Evolutionary conservation across 176 grass and related monocot genomes (phyloP).

Genomic region (Saccharum officinarum): DNA sequence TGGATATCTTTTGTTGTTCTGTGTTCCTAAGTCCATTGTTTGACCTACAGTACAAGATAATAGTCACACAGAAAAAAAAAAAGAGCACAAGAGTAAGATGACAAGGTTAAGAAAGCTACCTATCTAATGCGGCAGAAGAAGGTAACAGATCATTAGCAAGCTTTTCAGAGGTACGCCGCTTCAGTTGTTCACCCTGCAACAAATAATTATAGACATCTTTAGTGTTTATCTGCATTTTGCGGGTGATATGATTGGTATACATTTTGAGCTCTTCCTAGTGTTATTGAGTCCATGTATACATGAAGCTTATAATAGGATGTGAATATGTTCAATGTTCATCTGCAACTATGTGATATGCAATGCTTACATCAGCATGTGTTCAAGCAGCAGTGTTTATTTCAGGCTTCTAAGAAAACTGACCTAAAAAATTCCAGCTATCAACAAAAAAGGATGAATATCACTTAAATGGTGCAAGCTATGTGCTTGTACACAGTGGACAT

Average conservation of each 20-base stretch:
- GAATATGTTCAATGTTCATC: not conserved
- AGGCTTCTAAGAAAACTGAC: not conserved
- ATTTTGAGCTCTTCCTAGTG: not conserved
- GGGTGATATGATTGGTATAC: not conserved
- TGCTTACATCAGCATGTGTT: not conserved
- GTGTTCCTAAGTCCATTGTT: constrained; percentile 39
- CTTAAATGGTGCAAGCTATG: not conserved
- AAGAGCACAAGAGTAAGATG: not conserved
- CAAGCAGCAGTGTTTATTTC: not conserved
- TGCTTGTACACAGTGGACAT: not conserved
- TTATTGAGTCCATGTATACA: not conserved
- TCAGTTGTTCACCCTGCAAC: constrained; percentile 82
- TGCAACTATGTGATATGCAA: not conserved
- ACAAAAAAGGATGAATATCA: not conserved
- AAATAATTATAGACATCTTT: constrained; percentile 4
- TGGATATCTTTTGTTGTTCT: constrained; percentile 60
- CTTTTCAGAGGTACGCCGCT: constrained; percentile 47
- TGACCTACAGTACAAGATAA: not conserved
- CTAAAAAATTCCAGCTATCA: not conserved
- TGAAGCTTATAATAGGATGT: not conserved
- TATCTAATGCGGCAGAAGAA: constrained; percentile 44
- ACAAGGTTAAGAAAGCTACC: constrained; percentile 26
- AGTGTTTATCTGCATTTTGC: not conserved
- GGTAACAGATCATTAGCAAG: constrained; percentile 30
- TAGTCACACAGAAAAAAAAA: not conserved